These are phyloP conservation scores for Zygoascus flipseniorum DNA, from an alignment of 805 yeast genomes.

Conservation along the genomic window DNA sequence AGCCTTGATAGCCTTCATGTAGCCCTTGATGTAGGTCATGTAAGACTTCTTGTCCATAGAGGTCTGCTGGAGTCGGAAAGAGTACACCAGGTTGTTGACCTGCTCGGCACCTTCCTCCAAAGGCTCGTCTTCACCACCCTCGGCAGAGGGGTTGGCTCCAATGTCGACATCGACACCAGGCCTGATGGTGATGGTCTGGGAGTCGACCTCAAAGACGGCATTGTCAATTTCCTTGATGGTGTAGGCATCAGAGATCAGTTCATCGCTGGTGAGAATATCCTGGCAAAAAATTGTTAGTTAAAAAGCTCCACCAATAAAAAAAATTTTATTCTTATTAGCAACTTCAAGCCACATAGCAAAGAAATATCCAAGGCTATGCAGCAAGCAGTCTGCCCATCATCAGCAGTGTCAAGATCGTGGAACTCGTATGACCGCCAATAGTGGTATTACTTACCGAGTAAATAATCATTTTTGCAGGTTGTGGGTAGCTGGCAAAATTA, in stretches of 20 bases:
- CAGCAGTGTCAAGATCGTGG: no score
- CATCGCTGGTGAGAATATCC: conserved; percentile 92
- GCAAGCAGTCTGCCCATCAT: no score
- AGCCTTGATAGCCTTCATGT: conserved; percentile 95
- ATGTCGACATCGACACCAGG: conserved; percentile 87
- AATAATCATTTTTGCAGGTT: neutral
- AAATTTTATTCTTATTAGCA: no score
- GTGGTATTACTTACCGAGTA: neutral
- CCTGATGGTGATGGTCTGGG: conserved; percentile 81
- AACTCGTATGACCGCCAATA: no score
- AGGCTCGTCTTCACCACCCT: conserved; percentile 76
- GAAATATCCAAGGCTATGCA: no score
- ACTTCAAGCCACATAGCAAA: no score
- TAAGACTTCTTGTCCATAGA: conserved; percentile 96
- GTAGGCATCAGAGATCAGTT: conserved; percentile 90
- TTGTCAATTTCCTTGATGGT: conserved; percentile 78
- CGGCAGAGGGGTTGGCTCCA: conserved; percentile 99
- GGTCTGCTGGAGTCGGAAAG: conserved; percentile 96
- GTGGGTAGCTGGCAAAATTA: neutral
- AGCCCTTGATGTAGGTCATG: conserved; percentile 94
- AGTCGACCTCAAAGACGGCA: conserved; percentile 94
- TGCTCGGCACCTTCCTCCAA: conserved; percentile 81
- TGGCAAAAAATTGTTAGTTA: conserved; percentile 26
- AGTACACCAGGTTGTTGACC: conserved; percentile 97
- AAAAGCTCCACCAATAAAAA: neutral